Evolutionary conservation across 257 asterid genomes (phyloP).

Genomic region (Penstemon barbatus): DNA sequence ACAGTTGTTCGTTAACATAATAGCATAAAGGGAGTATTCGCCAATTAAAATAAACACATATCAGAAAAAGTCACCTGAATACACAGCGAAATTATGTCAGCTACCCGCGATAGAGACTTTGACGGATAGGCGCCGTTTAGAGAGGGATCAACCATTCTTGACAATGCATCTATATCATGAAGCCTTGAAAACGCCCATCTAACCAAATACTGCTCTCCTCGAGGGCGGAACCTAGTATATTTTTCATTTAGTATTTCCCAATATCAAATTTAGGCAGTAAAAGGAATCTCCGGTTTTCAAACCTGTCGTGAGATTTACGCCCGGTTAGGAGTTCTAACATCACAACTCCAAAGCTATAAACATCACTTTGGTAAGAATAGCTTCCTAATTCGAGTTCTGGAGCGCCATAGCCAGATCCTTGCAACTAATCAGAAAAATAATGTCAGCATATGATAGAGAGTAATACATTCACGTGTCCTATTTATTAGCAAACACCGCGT

Average conservation of each 20-base stretch:
- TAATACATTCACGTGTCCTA: no score
- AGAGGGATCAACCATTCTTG: slow-evolving; percentile 92
- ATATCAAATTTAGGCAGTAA: not conserved
- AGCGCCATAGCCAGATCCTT: slow-evolving; percentile 83
- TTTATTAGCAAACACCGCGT: no score
- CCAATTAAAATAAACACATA: not conserved
- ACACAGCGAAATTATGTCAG: slow-evolving; percentile 85
- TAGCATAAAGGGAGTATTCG: no score
- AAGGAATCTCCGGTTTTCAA: not conserved
- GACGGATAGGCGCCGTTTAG: slow-evolving; percentile 76
- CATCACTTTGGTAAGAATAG: slow-evolving; percentile 76
- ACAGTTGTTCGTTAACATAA: no score
- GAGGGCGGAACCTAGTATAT: slow-evolving; percentile 60
- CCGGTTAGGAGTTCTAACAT: slow-evolving; percentile 89
- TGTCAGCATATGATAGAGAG: slow-evolving; percentile 22
- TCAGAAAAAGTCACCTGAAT: slow-evolving; percentile 58
- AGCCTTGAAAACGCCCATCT: slow-evolving; percentile 88
- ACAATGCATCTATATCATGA: slow-evolving; percentile 77
- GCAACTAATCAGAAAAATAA: slow-evolving; percentile 53
- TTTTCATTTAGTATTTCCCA: not conserved
- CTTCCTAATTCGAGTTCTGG: slow-evolving; percentile 87
- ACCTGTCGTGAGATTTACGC: slow-evolving; percentile 84
- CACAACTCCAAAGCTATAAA: slow-evolving; percentile 92
- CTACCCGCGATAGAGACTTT: slow-evolving; percentile 79
- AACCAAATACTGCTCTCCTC: slow-evolving; percentile 75